Base-by-base conservation (phyloP, 148 eudicot species). In the Fagopyrum tataricum region DNA sequence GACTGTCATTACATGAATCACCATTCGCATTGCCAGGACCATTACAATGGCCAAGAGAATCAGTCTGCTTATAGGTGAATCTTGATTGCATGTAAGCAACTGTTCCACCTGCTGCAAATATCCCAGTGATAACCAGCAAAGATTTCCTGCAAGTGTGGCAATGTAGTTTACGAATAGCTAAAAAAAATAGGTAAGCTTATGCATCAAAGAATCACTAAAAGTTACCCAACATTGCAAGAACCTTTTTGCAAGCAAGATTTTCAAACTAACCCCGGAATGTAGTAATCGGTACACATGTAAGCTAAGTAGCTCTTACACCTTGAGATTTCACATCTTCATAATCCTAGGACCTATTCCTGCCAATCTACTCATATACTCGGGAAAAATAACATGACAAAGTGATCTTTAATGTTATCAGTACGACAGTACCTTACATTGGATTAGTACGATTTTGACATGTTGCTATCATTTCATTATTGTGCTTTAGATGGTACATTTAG, bases 31-130 rank as follows among this genome's bases (percentile, higher is more conserved):
- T 81, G 31, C 77, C 76, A 59, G 79, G 74, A 58, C 90, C 98
- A 81, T 91, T 85, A 74, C 75, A 80, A 40, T 84, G 81, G 75
- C 80, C 81, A 46, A 73, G 74, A 72, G 88, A 75, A 78, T 73
- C 80, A 48, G 83, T 73, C 75, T 70, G 79, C 74, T 75, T 87
- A 77, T 44, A 18, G 64, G 79, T 78, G 78, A 76, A 83, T 72
- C 97, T 87, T 62, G 93, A 89, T 58, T 88, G 91, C 80, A 88
- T 77, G 73, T 89, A 95, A 17, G 84, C 93, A 76, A 92, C 92
- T 72, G 92, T 78, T 75, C 98, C 96, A 76, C 97, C 92, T 73
- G 90, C 97, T 78, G 81, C 96, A 59, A 86, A 75, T 41, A 91
- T 78, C 44, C 96, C 90, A 75, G 97, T 80, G 42, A 97, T 93